Evolutionary conservation across 2,329 filamentous ascomycete species (phyloP).

Genomic region (Penicillium sclerotiorum): DNA sequence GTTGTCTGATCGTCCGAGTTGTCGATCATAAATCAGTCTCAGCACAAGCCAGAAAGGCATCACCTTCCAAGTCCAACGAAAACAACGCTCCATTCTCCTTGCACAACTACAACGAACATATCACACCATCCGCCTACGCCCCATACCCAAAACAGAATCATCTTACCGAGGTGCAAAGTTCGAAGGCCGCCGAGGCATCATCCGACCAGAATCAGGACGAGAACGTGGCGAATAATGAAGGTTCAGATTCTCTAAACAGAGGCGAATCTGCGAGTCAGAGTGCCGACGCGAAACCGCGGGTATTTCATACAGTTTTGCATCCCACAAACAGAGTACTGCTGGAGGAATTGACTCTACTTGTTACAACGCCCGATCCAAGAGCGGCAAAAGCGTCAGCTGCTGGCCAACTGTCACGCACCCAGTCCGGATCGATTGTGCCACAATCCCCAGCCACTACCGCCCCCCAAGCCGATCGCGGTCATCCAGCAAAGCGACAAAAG

Average conservation of each 20-base stretch:
- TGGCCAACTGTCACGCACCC: constrained; percentile 44
- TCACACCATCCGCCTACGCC: constrained; percentile 85
- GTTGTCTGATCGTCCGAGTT: constrained; percentile 90
- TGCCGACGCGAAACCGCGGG: constrained; percentile 54
- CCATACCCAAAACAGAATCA: constrained; percentile 64
- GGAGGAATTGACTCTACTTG: constrained; percentile 74
- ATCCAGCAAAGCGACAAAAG: constrained; percentile 68
- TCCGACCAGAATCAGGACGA: constrained; percentile 25
- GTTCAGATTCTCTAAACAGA: constrained; percentile 48
- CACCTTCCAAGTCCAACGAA: constrained; percentile 58
- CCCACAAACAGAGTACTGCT: constrained; percentile 77
- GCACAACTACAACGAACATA: constrained; percentile 86
- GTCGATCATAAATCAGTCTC: constrained; percentile 77
- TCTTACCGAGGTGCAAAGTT: constrained; percentile 28
- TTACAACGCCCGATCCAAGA: constrained; percentile 66
- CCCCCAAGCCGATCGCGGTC: constrained; percentile 59
- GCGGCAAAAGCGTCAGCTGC: constrained; percentile 50
- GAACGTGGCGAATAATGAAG: constrained; percentile 21
- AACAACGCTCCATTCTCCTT: constrained; percentile 76
- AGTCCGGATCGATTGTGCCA: constrained; percentile 46
- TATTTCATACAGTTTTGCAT: constrained; percentile 79
- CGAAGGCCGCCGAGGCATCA: constrained; percentile 28
- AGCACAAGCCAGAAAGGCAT: constrained; percentile 60
- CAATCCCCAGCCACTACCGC: constrained; percentile 72
- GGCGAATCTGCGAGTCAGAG: constrained; percentile 49